Conservation (phyloP, 129 eudicot genomes). For the Flaveria sonorensis region DNA sequence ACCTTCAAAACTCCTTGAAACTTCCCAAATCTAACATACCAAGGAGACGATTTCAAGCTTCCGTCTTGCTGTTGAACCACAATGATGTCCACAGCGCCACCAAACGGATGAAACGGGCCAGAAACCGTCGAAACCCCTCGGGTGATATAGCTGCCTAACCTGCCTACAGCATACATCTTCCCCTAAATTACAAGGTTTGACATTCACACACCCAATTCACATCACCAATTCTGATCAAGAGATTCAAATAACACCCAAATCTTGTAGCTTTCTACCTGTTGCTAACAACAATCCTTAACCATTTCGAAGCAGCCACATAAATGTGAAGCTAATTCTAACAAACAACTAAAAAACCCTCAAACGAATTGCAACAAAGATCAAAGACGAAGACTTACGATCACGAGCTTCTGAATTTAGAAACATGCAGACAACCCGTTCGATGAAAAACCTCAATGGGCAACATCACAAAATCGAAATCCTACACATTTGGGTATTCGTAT, state of each 20-base stretch:
- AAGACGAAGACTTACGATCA: constrained; percentile 7
- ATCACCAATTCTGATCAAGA: constrained; percentile 22
- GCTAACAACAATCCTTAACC: too few species aligned
- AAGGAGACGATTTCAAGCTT: constrained; percentile 81
- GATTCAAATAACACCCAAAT: constrained; percentile 24
- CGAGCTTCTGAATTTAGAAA: not conserved
- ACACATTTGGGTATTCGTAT: not conserved
- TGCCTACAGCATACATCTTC: constrained; percentile 79
- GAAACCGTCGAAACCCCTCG: constrained; percentile 78
- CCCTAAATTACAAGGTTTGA: constrained; percentile 28
- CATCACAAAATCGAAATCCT: not conserved
- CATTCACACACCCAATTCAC: not conserved
- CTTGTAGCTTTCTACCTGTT: not conserved
- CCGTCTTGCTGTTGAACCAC: constrained; percentile 93
- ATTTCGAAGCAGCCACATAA: not conserved
- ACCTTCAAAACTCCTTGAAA: constrained; percentile 94
- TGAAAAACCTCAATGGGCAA: constrained; percentile 36
- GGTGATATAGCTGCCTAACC: constrained; percentile 75
- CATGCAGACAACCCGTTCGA: constrained; percentile 35
- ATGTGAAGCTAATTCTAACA: constrained; percentile 15
- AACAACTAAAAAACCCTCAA: constrained; percentile 22
- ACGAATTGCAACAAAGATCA: not conserved
- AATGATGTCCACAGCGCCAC: constrained; percentile 89
- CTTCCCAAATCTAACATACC: constrained; percentile 96
- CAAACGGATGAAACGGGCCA: constrained; percentile 87